Conservation (phyloP, 495 filamentous ascomycete genomes). For the Tuber calosporum region DNA sequence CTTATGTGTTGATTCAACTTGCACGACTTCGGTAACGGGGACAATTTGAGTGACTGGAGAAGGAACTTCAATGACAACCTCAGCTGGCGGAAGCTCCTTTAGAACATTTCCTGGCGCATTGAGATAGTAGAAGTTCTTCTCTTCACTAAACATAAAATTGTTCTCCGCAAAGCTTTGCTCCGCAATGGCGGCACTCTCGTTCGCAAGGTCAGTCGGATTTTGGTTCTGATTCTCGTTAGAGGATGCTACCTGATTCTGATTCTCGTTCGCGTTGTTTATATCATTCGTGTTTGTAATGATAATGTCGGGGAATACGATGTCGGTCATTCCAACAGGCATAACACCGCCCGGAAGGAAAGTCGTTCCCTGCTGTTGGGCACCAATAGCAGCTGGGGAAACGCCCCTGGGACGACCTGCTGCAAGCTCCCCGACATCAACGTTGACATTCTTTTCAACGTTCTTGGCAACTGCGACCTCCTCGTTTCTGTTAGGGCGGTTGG, state of each 20-base stretch:
- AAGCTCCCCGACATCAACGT: constrained; percentile 41
- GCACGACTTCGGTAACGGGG: constrained; percentile 8
- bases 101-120: constrained; percentile 27
- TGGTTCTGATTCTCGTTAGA: constrained; percentile 40
- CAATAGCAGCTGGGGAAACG: constrained; percentile 9
- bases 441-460: constrained; percentile 36
- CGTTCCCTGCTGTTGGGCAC: constrained; percentile 30
- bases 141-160: constrained; percentile 36
- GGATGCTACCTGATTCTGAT: constrained; percentile 38
- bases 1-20: constrained; percentile 3
- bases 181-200: constrained; percentile 37
- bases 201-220: constrained; percentile 38
- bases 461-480: constrained; percentile 39
- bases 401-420: constrained; percentile 18
- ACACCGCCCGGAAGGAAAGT: constrained; percentile 40
- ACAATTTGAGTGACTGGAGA: constrained; percentile 16
- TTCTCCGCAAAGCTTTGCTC: constrained; percentile 36
- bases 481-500: constrained; percentile 39
- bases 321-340: constrained; percentile 40
- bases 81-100: constrained; percentile 13
- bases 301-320: constrained; percentile 42
- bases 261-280: constrained; percentile 43
- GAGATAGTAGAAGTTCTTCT: constrained; percentile 40
- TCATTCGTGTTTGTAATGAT: constrained; percentile 42
- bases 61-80: constrained; percentile 4